A percentile compares a stretch with the other conserved stretches of the same genome.
These are phyloP conservation scores for Psilocybe tampanensis DNA, from an alignment of 768 basidiomycete species.

Conservation along the genomic window DNA sequence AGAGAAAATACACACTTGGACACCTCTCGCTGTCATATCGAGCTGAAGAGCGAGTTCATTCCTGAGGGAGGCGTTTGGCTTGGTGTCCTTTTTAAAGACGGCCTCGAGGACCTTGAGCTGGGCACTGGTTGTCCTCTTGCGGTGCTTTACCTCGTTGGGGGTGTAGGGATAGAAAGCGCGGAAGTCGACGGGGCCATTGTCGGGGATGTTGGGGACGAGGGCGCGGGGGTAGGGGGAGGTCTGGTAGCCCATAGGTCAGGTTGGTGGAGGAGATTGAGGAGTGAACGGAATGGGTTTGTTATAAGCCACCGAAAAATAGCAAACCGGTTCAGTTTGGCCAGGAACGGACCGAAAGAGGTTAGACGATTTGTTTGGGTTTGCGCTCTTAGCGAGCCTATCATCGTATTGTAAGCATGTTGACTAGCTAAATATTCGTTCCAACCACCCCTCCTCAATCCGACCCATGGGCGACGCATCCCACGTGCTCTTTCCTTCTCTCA, in stretches of 20 bases:
- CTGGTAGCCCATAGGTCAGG: constrained; percentile 32
- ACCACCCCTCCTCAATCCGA: constrained; percentile 60
- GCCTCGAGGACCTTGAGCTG: constrained; percentile 91
- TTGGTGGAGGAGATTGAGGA: constrained; percentile 34
- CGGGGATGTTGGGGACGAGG: constrained; percentile 51
- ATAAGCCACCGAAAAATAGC: constrained; percentile 22
- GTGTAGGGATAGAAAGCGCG: constrained; percentile 87
- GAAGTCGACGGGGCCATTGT: constrained; percentile 75
- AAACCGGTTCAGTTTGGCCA: constrained; percentile 29
- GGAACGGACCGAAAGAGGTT: constrained; percentile 24
- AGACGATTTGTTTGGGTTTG: constrained; percentile 12
- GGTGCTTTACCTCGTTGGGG: constrained; percentile 92
- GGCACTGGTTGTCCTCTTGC: constrained; percentile 84
- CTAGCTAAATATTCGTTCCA: constrained; percentile 46
- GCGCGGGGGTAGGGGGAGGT: constrained; percentile 45
- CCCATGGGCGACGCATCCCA: constrained; percentile 66
- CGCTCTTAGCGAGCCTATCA: constrained; percentile 22
- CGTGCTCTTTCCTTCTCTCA: constrained; percentile 36
- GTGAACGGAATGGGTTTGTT: constrained; percentile 23
- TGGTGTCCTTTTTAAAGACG: constrained; percentile 86
- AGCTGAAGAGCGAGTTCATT: constrained; percentile 81
- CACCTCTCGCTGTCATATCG: constrained; percentile 92
- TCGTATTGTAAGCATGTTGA: constrained; percentile 6
- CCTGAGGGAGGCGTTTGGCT: constrained; percentile 82
- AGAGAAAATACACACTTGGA: constrained; percentile 67